Evolutionary conservation across 208 protist species (phyloP), one percentile per base, ranked within the genome.

Genomic region (Phytomonas sp.): DNA sequence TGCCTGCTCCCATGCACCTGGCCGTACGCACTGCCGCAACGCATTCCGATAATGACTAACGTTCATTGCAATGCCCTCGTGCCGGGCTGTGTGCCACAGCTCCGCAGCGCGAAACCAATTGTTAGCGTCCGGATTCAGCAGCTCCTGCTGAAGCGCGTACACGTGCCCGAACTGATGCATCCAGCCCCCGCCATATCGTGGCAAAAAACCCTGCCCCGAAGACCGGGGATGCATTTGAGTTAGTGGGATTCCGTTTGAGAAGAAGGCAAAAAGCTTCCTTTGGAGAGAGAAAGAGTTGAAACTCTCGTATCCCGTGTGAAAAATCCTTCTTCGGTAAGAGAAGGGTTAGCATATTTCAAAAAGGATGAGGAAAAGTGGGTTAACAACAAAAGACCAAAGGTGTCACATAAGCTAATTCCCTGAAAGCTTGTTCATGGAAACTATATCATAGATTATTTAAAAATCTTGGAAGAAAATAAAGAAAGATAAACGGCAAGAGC

Each of bases 111-210:
- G 78, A 66, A 93, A 95, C 87, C 89, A 95, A 62, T 91, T 84
- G 63, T 80, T 82, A 29, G 81, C 78, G 28, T 82, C 68, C 15
- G 81, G 75, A 70, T 90, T 77, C 13, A 93, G 84, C 66, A 95
- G 76, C 74, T 95, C 87, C 74, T 90, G 84, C 71, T 95, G 89
- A 28, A 95, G 78, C 15, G 87, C 85, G 73, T 95, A 95, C 29
- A 95, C 84, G 78, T 95, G 87, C 11, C 89, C 89, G 67, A 95
- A 95, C 79, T 95, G 89, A 76, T 95, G 89, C 89, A 95, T 95
- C 83, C 84, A 95, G 28, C 89, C 89, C 26, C 89, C 89, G n/a
- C 87, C 87, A 66, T 90, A 95, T 26, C 89, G 83, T 9, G 89
- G 89, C 51, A 94, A 80, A 7, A 83, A 15, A 0, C 85, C 83